Conservation (phyloP, 345 rosid species). For the Hibiscus syriacus region DNA sequence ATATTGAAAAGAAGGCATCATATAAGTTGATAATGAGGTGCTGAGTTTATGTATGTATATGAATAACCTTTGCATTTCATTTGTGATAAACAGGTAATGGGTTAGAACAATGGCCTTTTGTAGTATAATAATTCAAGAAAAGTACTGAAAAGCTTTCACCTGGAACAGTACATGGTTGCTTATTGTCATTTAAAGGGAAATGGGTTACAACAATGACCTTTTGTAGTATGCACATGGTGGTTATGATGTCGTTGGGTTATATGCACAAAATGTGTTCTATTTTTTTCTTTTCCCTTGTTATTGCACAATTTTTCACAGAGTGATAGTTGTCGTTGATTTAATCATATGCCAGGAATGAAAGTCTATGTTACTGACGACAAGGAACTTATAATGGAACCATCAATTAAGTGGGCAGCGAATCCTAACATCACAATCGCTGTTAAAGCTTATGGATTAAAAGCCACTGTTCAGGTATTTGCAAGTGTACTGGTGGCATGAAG, state of each 20-base stretch:
- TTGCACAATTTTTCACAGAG: neutral
- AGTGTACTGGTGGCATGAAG: neutral
- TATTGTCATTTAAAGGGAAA: neutral
- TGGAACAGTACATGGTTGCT: neutral
- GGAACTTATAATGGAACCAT: slow-evolving; percentile 85
- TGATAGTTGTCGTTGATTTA: neutral
- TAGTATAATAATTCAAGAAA: neutral
- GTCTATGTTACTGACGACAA: slow-evolving; percentile 86
- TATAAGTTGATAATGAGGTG: neutral
- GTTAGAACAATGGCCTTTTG: neutral
- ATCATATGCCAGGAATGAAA: slow-evolving; percentile 63
- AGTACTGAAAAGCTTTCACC: neutral
- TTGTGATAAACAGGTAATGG: neutral
- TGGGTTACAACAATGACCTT: too few species aligned
- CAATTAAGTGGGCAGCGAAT: slow-evolving; percentile 89
- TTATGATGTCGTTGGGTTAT: neutral
- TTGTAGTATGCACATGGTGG: neutral
- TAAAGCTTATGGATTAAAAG: slow-evolving; percentile 84
- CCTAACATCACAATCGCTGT: slow-evolving; percentile 69
- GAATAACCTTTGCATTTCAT: neutral
- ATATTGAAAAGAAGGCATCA: neutral
- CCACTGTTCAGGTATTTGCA: slow-evolving; percentile 62
- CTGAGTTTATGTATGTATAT: neutral
- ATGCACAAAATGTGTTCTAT: neutral
- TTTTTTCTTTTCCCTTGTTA: neutral